Conservation (phyloP, 371 early-diverging fungal genomes). For the Mucor circinelloides region DNA sequence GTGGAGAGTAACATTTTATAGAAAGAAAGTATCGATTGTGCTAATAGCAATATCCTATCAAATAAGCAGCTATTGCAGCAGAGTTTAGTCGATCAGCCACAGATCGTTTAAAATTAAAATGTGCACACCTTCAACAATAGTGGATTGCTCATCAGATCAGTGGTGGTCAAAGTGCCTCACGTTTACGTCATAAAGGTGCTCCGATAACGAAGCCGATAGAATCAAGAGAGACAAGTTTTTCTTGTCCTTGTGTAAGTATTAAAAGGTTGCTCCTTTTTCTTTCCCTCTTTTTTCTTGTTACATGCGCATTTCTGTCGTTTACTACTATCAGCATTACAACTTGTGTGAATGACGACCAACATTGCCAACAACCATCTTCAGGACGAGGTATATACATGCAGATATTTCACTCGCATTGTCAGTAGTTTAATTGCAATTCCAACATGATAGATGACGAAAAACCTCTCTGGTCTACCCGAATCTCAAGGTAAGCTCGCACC, state of each 20-base stretch:
- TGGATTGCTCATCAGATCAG: too few relatives aligned
- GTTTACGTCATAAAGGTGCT: background rate
- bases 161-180: background rate
- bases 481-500: background rate
- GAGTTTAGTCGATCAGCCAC: background rate
- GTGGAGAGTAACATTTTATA: too few relatives aligned
- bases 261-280: background rate
- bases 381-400: background rate
- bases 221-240: background rate
- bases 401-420: background rate
- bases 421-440: background rate
- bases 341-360: background rate
- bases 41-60: too few relatives aligned
- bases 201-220: background rate
- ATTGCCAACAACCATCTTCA: background rate
- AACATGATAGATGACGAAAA: background rate
- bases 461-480: background rate
- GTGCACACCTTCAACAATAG: background rate
- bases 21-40: too few relatives aligned
- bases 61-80: too few relatives aligned
- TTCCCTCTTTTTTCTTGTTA: background rate
- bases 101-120: background rate
- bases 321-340: background rate
- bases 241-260: background rate
- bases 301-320: background rate